Percentiles rank a stretch among this genome's conserved stretches.
Conservation (phyloP, 768 basidiomycete genomes). For the Inosperma sp. region DNA sequence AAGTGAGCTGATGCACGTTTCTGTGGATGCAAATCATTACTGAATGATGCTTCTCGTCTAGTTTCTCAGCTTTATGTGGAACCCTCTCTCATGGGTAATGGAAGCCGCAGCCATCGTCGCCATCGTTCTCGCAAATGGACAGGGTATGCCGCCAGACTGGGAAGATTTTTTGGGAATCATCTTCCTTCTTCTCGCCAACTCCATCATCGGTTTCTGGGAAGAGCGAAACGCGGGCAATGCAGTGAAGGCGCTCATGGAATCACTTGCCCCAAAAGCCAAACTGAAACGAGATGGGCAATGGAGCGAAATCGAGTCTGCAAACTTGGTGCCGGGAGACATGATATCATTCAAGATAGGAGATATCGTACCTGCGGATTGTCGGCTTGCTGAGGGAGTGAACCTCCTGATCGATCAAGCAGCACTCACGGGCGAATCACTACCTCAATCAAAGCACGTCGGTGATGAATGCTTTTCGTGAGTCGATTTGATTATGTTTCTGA, state of each 20-base stretch:
- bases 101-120: slow-evolving; percentile 93
- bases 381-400: slow-evolving; percentile 93
- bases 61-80: slow-evolving; percentile 99
- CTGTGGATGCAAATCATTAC: not conserved
- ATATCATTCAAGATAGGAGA: slow-evolving; percentile 99
- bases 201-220: slow-evolving; percentile 96
- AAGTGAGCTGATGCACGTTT: slow-evolving; percentile 40
- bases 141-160: slow-evolving; percentile 88
- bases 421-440: slow-evolving; percentile 94
- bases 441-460: slow-evolving; percentile 83
- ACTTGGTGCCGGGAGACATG: slow-evolving; percentile 93
- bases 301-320: slow-evolving; percentile 89
- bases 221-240: slow-evolving; percentile 97
- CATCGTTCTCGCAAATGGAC: slow-evolving; percentile 93
- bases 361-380: slow-evolving; percentile 95
- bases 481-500: slow-evolving; percentile 1
- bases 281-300: slow-evolving; percentile 83
- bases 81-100: slow-evolving; percentile 99
- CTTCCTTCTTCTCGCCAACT: slow-evolving; percentile 88
- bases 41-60: slow-evolving; percentile 21
- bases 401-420: slow-evolving; percentile 98
- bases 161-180: slow-evolving; percentile 96
- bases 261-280: slow-evolving; percentile 94
- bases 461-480: slow-evolving; percentile 98
- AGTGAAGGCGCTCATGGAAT: slow-evolving; percentile 99